Conservation (phyloP, 1,284 basidiomycete species). For the Ceratobasidium theobromae region DNA sequence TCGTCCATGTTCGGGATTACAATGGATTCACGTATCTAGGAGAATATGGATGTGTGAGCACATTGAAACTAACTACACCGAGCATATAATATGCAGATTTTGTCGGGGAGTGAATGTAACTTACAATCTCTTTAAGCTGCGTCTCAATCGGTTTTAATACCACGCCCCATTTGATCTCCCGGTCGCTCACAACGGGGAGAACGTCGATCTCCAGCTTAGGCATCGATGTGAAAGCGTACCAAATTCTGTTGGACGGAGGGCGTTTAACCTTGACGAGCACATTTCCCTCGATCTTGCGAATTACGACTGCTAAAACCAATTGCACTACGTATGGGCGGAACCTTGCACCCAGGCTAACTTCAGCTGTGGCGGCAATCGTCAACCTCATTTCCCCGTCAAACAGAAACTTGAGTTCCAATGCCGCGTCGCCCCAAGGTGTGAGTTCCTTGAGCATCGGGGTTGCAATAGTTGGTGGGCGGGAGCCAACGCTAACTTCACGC, state of each 20-base stretch:
- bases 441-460: slow-evolving; percentile 98
- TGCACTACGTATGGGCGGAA: slow-evolving; percentile 91
- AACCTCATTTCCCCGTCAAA: slow-evolving; percentile 87
- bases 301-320: slow-evolving; percentile 81
- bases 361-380: slow-evolving; percentile 85
- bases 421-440: slow-evolving; percentile 87
- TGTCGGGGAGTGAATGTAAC: slow-evolving; percentile 45
- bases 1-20: slow-evolving; percentile 99
- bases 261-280: slow-evolving; percentile 87
- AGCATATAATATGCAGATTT: too few relatives aligned
- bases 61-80: slow-evolving; percentile 2
- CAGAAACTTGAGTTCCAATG: slow-evolving; percentile 83
- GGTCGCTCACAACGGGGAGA: slow-evolving; percentile 90
- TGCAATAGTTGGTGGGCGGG: slow-evolving; percentile 77
- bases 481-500: slow-evolving; percentile 86
- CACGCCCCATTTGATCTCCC: slow-evolving; percentile 91
- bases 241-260: slow-evolving; percentile 94
- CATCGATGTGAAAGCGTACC: slow-evolving; percentile 96
- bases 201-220: slow-evolving; percentile 88
- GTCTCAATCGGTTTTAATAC: slow-evolving; percentile 88
- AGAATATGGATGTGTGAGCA: slow-evolving; percentile 9
- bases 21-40: slow-evolving; percentile 85
- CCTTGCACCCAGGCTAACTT: slow-evolving; percentile 64
- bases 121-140: slow-evolving; percentile 82
- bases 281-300: slow-evolving; percentile 90